Evolutionary conservation across 495 filamentous ascomycete species (phyloP).

Genomic region (Neurospora sp.): DNA sequence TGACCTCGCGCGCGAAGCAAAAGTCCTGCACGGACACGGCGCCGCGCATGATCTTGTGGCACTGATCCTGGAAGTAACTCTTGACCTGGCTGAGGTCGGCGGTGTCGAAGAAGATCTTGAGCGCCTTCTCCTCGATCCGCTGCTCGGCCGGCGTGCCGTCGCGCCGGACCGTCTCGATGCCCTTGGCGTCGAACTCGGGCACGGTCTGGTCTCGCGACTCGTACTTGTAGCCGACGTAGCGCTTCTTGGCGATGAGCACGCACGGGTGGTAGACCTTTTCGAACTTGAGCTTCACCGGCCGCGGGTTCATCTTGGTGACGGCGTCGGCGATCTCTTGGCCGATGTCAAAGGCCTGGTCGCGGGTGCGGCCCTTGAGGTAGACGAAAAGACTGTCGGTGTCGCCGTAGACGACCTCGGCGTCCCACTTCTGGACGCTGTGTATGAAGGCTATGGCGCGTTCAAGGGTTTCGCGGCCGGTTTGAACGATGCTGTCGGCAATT

Average conservation of each 20-base stretch:
- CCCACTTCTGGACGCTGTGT: constrained; percentile 77
- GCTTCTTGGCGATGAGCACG: constrained; percentile 89
- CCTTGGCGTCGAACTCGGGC: constrained; percentile 95
- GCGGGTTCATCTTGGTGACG: constrained; percentile 82
- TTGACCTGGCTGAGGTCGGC: constrained; percentile 86
- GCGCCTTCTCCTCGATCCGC: constrained; percentile 91
- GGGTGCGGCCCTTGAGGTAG: constrained; percentile 75
- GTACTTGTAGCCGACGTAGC: constrained; percentile 97
- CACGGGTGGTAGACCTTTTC: constrained; percentile 98
- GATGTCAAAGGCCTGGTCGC: constrained; percentile 82
- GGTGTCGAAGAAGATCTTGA: constrained; percentile 77
- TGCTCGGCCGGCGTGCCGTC: constrained; percentile 94
- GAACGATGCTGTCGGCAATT: constrained; percentile 96
- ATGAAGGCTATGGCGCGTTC: constrained; percentile 91
- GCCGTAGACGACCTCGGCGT: constrained; percentile 93
- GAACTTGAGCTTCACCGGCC: constrained; percentile 91
- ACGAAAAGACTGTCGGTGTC: constrained; percentile 97
- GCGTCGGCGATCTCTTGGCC: constrained; percentile 86
- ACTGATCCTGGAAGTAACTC: constrained; percentile 80
- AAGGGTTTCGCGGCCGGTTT: constrained; percentile 86
- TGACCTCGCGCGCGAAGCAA: constrained; percentile 85
- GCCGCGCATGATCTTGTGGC: constrained; percentile 85
- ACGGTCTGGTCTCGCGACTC: constrained; percentile 65
- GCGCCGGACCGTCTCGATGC: constrained; percentile 90
- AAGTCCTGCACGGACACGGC: constrained; percentile 89